Conservation (phyloP, 2,329 filamentous ascomycete species). For the Exophiala aquamarina region DNA sequence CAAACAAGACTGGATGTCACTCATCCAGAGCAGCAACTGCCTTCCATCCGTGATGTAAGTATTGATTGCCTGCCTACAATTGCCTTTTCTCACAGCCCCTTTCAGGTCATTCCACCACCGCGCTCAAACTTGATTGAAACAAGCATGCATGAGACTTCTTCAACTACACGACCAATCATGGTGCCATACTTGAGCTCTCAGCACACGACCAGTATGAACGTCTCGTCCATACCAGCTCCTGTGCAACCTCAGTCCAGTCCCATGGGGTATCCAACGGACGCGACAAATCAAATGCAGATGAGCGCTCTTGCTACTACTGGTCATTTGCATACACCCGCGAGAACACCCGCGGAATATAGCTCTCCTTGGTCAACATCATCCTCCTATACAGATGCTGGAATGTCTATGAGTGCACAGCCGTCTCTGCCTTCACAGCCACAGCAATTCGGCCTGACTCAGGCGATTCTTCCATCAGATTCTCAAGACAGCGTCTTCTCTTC, state of each 20-base stretch:
- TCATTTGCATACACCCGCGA: slow-evolving; percentile 13
- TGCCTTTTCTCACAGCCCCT: not conserved
- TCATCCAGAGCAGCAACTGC: slow-evolving; percentile 18
- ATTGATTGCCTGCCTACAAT: not conserved
- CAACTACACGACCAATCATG: slow-evolving; percentile 12
- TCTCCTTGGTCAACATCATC: slow-evolving; percentile 18
- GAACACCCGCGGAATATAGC: slow-evolving; percentile 17
- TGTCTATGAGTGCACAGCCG: slow-evolving; percentile 13
- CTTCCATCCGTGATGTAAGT: slow-evolving; percentile 22
- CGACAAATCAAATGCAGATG: slow-evolving; percentile 14
- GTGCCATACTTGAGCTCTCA: slow-evolving; percentile 20
- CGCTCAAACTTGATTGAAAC: slow-evolving; percentile 12
- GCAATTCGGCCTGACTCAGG: slow-evolving; percentile 10
- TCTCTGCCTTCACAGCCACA: slow-evolving; percentile 11
- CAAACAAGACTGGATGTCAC: not conserved
- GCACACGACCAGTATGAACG: slow-evolving; percentile 14
- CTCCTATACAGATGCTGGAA: slow-evolving; percentile 12
- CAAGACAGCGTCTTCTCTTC: slow-evolving; percentile 16
- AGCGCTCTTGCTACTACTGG: slow-evolving; percentile 7
- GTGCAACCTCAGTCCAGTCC: slow-evolving; percentile 14
- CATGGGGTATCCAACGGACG: slow-evolving; percentile 10
- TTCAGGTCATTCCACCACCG: slow-evolving; percentile 18
- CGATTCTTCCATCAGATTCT: slow-evolving; percentile 17
- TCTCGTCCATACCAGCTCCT: slow-evolving; percentile 13
- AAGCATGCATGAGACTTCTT: slow-evolving; percentile 9